Base-by-base conservation (phyloP, 1,284 basidiomycete species). In the Gomphus sp. region DNA sequence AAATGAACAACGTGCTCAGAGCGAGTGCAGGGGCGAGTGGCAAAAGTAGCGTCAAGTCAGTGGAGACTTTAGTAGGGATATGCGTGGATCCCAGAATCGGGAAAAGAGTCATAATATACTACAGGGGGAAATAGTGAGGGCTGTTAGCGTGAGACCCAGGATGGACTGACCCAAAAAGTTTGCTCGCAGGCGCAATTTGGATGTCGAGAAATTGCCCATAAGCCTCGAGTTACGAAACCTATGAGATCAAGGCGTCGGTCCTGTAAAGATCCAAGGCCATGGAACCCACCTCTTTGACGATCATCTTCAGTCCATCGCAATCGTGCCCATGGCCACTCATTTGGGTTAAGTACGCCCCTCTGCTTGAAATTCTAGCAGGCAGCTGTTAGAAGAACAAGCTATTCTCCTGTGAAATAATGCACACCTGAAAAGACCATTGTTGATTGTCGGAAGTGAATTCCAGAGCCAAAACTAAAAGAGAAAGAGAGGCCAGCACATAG, bases 181-280 rank as follows among this genome's bases (percentile, higher is more conserved):
- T 95, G 93, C 69, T 97, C 93, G 68, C 89, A 93, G 0, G 87
- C 74, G 71, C 93, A 95, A 70, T 97, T 97, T 18, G 95, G 93
- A 70, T 98, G 95, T 16, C 95, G 78, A 2, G 82, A 85, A 76
- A 85, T 93, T 1, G 82, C 80, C 89, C 91, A 98, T 10, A 98
- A 72, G 0, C 94, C 93, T 12, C 78, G 78, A 0, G 91, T 93
- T 28, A 88, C 74, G 70, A 98, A 98, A 0, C 95, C 58, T 59
- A 33, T 47, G 33, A 31, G 25, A 22, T 33, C 25, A 44, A 31
- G 16, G 6, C n/a, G 25, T 34, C 16, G 10, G 44, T 22, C 25
- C 10, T 18, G 11, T 8, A 41, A 31, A 25, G 12, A 12, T 22
- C 34, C 10, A 12, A 45, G 16, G 22, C 10, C 43, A 43, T 39